Evolutionary conservation across 805 yeast genomes (phyloP), one percentile per base, ranked within the genome.

Genomic region (Cyberlindnera bimundalis): DNA sequence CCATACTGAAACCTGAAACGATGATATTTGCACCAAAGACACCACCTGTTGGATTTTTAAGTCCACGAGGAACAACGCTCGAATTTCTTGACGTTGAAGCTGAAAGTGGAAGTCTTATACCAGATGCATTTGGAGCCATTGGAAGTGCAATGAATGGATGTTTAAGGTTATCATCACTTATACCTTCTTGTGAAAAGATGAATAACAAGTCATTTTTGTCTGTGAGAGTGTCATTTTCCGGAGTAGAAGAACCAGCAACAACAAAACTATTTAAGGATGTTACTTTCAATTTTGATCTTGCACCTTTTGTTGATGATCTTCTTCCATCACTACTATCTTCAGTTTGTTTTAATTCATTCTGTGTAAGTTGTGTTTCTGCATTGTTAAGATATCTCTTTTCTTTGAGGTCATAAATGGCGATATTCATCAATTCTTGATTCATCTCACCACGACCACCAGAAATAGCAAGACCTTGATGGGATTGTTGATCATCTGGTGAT

Each of bases 1-100:
- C 64, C 4, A 76, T 75, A 35, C 73, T 59, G 39, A 72, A 79
- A 0, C 93, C 93, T 2, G 76, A 68, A 3, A 81, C 65, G 5
- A 84, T 71, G 15, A 83, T 55, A 48, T 79, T 81, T 43, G 79
- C 78, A 5, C 89, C 90, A 55, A 82, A 83, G 11, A 70, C 55
- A 1, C 79, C 86, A 17, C 83, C 78, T 0, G 77, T 69, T 2
- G 89, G 85, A 48, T 66, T 73, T 17, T 65, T 59, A 37, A 82
- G 60, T 26, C 71, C 68, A 42, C 58, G 65, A 1, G 83, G 83
- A 7, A 72, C 62, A 9, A 64, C 66, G 16, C 51, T 49, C 21
- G 42, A 43, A 33, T 40, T 53, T 17, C 33, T 40, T n/a, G 28
- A 39, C 9, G 43, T 38, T 28, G 46, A 48, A 13, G 47, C 59